Percentiles rank a stretch among this genome's conserved stretches.
These are phyloP conservation scores for Priceomyces haplophilus DNA, from an alignment of 805 yeast genomes.

Conservation along the genomic window DNA sequence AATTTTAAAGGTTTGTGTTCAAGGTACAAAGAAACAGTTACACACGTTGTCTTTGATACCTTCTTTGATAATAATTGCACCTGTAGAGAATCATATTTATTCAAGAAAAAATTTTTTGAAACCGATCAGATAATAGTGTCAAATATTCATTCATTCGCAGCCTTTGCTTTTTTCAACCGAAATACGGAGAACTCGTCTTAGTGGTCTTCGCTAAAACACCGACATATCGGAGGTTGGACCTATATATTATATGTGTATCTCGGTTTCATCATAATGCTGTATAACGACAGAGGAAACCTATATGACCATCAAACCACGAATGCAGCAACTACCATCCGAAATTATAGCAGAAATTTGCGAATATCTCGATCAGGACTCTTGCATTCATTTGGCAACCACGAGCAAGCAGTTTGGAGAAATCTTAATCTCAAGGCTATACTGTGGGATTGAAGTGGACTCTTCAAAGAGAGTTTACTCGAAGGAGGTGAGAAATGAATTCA, in stretches of 20 bases:
- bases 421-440: slow-evolving; percentile 14
- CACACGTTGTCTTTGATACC: too few species aligned
- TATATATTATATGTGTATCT: not conserved
- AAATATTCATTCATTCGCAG: not conserved
- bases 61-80: too few species aligned
- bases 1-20: too few species aligned
- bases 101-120: too few species aligned
- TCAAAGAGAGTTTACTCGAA: slow-evolving; percentile 3
- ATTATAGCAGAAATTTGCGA: slow-evolving; percentile 13
- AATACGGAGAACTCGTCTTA: slow-evolving; percentile 4
- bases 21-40: too few species aligned
- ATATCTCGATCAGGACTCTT: slow-evolving; percentile 13
- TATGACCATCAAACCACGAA: not conserved
- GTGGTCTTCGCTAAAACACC: not conserved
- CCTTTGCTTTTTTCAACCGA: not conserved
- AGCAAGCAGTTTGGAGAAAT: slow-evolving; percentile 10
- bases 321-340: slow-evolving; percentile 18
- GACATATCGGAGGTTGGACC: not conserved
- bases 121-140: slow-evolving; percentile 1
- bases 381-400: slow-evolving; percentile 13
- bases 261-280: not conserved
- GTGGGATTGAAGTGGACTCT: slow-evolving; percentile 15
- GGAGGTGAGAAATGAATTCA: not conserved
- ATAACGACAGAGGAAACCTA: not conserved
- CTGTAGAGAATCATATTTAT: too few species aligned